Base-by-base conservation (phyloP, 768 basidiomycete species). In the Russula brevipes region DNA sequence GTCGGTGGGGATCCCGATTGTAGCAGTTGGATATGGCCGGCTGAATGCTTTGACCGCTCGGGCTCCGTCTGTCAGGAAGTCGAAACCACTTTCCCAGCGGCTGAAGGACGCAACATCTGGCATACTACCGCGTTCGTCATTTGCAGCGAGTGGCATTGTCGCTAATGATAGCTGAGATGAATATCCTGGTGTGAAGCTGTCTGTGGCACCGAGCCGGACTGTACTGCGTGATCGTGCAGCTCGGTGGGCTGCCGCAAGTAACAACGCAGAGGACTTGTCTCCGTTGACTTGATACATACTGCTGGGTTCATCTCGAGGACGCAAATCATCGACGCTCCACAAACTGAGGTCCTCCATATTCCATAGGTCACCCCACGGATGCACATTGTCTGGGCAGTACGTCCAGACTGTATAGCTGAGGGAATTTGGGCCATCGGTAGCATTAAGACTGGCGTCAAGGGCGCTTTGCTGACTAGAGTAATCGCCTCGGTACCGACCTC, bases 341-440 rank as follows among this genome's bases (percentile, higher is more conserved):
- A 98, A 65, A 66, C 90, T 93, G 62, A 98, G 73, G 76, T 98
- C 96, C 76, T 99, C 96, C 75, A 91, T 84, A 73, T 98, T 95
- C 96, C 95, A 99, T 1, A 87, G 87, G 74, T 99, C 96, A 14
- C 96, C 94, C 91, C 91, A 97, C 70, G 83, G 77, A 71, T 98
- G 92, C 31, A 79, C 80, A 70, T 86, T 87, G 68, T 96, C 90
- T 0, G 89, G 78, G 63, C 88, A 88, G 72, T 95, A 97, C 39
- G 86, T 89, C 94, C 94, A 97, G 9, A 92, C 76, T 51, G 93
- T 94, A 73, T 84, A 96, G 68, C 80, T 91, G 62, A 95, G 73
- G 41, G 73, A 80, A 67, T 92, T 92, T 10, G 75, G 71, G 0
- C 91, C 94, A 72, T 97, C 94, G 30, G 83, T 80, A 5, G 81